These are phyloP conservation scores for Rhizopus sp. DNA, from an alignment of 371 early-diverging fungal species.

Conservation along the genomic window DNA sequence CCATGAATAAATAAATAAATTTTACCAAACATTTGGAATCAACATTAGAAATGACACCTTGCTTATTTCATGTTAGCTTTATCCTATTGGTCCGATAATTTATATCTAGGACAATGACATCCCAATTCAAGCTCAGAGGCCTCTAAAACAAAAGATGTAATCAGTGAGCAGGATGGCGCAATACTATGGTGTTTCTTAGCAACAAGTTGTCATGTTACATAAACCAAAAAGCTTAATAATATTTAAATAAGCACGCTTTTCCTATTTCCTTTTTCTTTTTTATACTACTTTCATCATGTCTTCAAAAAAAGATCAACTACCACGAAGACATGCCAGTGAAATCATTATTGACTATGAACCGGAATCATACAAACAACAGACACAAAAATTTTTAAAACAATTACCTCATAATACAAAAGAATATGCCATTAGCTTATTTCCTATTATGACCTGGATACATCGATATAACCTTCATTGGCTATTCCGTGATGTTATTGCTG, in stretches of 20 bases:
- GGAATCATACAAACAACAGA: conserved; percentile 28
- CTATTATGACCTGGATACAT: conserved; percentile 72
- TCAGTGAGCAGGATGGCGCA: background rate
- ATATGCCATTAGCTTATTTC: conserved; percentile 54
- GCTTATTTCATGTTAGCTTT: too few relatives aligned
- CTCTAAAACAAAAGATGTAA: background rate
- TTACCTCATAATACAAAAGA: conserved; percentile 35
- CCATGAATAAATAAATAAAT: background rate
- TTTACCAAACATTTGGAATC: background rate
- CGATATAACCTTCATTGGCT: conserved; percentile 83
- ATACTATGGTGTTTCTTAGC: conserved; percentile 5
- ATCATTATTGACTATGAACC: conserved; percentile 50
- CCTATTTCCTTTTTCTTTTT: background rate
- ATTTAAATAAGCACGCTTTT: background rate
- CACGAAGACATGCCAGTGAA: conserved; percentile 3
- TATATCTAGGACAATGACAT: background rate
- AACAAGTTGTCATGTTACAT: conserved; percentile 8
- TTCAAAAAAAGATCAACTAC: background rate
- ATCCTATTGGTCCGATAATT: background rate
- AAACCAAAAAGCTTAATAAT: background rate
- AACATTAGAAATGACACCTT: too few relatives aligned
- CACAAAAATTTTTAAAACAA: conserved; percentile 25
- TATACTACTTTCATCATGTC: background rate
- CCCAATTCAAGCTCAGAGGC: background rate
- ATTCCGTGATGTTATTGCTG: conserved; percentile 84